Conservation (phyloP, 1,284 basidiomycete species). For the Vanrija sp. region DNA sequence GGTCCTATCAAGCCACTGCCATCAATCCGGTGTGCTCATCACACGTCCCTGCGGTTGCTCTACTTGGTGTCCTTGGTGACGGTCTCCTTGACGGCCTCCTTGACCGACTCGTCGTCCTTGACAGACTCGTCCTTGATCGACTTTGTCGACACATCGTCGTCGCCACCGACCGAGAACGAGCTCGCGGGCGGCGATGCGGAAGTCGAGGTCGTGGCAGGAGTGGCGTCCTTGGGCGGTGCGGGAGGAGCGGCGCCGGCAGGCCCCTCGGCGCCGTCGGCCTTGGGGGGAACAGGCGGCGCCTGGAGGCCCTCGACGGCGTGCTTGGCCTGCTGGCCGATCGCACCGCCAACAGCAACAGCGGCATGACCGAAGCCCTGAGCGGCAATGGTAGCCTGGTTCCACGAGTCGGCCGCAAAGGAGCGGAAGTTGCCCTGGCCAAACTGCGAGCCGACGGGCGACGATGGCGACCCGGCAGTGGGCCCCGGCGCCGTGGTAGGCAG, state of each 20-base stretch:
- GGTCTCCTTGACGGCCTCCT: neutral
- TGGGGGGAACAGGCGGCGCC: constrained; percentile 1
- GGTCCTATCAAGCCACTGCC: no score
- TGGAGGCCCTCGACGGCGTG: constrained; percentile 29
- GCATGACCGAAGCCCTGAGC: constrained; percentile 38
- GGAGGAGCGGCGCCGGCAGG: neutral
- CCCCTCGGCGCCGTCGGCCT: neutral
- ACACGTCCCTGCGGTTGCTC: no score
- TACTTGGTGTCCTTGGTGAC: neutral
- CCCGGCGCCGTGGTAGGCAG: constrained; percentile 12
- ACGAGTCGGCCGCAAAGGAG: constrained; percentile 32
- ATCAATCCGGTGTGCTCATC: no score
- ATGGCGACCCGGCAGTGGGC: constrained; percentile 13
- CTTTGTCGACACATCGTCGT: no score
- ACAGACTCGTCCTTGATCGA: neutral
- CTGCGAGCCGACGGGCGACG: constrained; percentile 12
- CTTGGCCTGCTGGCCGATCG: constrained; percentile 35
- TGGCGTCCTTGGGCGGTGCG: constrained; percentile 1
- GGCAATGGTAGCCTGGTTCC: constrained; percentile 41
- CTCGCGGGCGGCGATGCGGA: no score
- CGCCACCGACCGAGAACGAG: no score
- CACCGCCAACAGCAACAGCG: constrained; percentile 31
- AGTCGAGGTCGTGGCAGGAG: neutral
- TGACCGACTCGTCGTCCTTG: neutral
- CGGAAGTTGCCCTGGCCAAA: constrained; percentile 6